Conservation (phyloP, 225 moss, liverwort and hornwort genomes). For the Straminergon stramineum region DNA sequence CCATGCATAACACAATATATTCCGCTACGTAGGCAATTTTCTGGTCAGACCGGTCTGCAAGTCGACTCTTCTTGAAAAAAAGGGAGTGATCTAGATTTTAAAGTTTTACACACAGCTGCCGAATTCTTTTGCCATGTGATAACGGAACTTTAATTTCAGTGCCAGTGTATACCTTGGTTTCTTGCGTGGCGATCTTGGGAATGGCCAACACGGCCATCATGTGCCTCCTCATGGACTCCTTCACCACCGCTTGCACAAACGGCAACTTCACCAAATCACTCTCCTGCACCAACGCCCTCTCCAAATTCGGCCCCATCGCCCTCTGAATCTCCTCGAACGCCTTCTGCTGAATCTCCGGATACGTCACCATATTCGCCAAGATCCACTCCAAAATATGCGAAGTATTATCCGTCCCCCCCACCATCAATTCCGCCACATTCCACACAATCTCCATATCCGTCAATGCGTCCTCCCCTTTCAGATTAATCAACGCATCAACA, state of each 20-base stretch:
- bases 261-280: constrained; percentile 7
- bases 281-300: constrained; percentile 12
- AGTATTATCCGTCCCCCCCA: constrained; percentile 48
- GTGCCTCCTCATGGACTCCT: constrained; percentile 41
- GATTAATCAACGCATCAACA: constrained; percentile 28
- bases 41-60: not conserved
- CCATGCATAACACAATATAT: not conserved
- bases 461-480: constrained; percentile 22
- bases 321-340: constrained; percentile 5
- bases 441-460: constrained; percentile 45
- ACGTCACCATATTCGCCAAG: constrained; percentile 21
- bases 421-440: constrained; percentile 45
- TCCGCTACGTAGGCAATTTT: not conserved
- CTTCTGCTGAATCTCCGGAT: constrained; percentile 15
- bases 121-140: not conserved
- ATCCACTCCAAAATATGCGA: constrained; percentile 37
- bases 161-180: not conserved
- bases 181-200: constrained; percentile 16
- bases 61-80: not conserved
- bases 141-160: not conserved
- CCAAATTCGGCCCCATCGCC: constrained; percentile 15
- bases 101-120: not conserved
- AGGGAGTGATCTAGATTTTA: not conserved
- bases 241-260: constrained; percentile 16
- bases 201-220: constrained; percentile 42